Base-by-base conservation (phyloP, 768 basidiomycete species). In the Auricularia cornea region DNA sequence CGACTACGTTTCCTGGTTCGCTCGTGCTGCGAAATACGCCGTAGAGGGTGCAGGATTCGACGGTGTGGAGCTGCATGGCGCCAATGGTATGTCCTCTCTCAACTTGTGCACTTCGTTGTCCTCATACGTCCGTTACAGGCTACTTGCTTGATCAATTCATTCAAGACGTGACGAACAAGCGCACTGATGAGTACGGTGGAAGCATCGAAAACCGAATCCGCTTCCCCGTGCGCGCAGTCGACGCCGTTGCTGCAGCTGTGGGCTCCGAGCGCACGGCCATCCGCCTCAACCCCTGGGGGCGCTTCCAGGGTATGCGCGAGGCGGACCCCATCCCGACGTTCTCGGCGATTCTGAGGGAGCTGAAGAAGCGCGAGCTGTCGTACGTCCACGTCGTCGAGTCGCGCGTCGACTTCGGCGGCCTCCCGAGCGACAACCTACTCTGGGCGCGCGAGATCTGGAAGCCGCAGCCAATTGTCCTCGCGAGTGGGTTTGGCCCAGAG, bases 101-200 rank as follows among this genome's bases (percentile, higher is more conserved):
- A n/a, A n/a, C n/a, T n/a, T n/a, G n/a, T n/a, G n/a, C n/a, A n/a
- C n/a, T n/a, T n/a, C n/a, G n/a, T n/a, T n/a, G n/a, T n/a, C n/a
- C n/a, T n/a, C n/a, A n/a, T n/a, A n/a, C n/a, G n/a, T n/a, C n/a
- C n/a, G n/a, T 79, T 57, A 75, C 44, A 61, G 81, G 73, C 5
- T 74, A 70, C 66, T 65, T 74, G 33, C 52, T 71, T 18, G 73
- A 79, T 66, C 75, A 79, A 68, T 79, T 80, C 70, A 51, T 76
- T 38, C 74, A 77, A 65, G 65, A 70, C 51, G 65, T 66, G 14
- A 59, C 69, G 31, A 80, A 81, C 71, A 68, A 72, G 59, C 75
- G 79, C 48, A 78, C 74, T 33, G 79, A 80, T 71, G 70, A 72
- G 64, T 83, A 79, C 66, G 81, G 82, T 11, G 81, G 81, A 3